Conservation (phyloP, 129 eudicot genomes). For the Pittosporum tobira region DNA sequence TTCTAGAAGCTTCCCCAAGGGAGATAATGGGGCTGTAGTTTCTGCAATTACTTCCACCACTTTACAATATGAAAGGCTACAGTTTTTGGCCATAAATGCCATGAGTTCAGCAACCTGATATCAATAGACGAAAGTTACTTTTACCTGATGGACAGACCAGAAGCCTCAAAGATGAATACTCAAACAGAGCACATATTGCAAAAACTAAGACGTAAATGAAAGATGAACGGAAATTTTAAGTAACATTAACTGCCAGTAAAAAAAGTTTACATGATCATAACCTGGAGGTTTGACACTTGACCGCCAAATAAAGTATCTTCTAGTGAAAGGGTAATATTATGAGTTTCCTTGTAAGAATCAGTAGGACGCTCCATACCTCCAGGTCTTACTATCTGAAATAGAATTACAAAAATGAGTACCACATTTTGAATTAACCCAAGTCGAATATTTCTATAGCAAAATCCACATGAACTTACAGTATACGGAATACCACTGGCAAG, state of each 20-base stretch:
- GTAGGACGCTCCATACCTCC: constrained; percentile 99
- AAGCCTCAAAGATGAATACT: constrained; percentile 1
- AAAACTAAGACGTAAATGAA: too few species aligned
- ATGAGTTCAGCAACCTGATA: constrained; percentile 88
- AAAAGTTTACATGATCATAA: constrained; percentile 24
- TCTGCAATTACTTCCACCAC: constrained; percentile 93
- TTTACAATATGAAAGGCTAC: constrained; percentile 70
- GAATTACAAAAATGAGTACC: not conserved
- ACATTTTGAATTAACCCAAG: constrained; percentile 1
- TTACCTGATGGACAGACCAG: not conserved
- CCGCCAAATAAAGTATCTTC: constrained; percentile 96
- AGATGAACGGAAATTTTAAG: constrained; percentile 1
- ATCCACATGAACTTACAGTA: constrained; percentile 56
- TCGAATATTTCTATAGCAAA: constrained; percentile 7
- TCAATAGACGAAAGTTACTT: constrained; percentile 12
- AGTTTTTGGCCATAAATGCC: constrained; percentile 79
- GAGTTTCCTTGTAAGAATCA: constrained; percentile 91
- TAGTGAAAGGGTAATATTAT: constrained; percentile 59
- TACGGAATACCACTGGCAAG: constrained; percentile 96
- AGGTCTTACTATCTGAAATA: constrained; percentile 87
- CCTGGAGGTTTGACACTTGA: constrained; percentile 93
- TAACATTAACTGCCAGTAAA: not conserved
- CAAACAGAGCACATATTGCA: not conserved
- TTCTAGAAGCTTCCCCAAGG: constrained; percentile 67
- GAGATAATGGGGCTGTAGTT: constrained; percentile 84